Conservation (phyloP, 345 rosid genomes). For the Lumnitzera littorea region DNA sequence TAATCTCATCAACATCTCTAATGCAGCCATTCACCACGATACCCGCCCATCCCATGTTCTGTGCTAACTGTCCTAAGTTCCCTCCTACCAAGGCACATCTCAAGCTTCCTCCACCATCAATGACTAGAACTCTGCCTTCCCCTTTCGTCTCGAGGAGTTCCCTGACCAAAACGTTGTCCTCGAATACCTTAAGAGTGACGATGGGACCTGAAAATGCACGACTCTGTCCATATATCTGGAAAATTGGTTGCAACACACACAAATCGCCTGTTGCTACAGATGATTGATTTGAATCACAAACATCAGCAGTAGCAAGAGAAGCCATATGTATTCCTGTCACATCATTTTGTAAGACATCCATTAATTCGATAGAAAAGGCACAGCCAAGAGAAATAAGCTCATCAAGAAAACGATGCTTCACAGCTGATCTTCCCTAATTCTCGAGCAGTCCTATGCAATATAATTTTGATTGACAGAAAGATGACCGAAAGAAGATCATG, state of each 20-base stretch:
- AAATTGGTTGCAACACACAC: slow-evolving; percentile 58
- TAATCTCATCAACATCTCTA: slow-evolving; percentile 80
- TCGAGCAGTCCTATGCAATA: too few species aligned
- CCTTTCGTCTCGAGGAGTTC: slow-evolving; percentile 68
- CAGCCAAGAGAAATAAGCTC: too few species aligned
- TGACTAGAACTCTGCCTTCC: slow-evolving; percentile 70
- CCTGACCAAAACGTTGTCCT: slow-evolving; percentile 77
- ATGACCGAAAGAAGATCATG: too few species aligned
- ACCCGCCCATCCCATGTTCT: slow-evolving; percentile 82
- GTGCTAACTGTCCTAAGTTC: slow-evolving; percentile 64
- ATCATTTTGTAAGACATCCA: background rate
- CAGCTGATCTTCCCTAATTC: too few species aligned
- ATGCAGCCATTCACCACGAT: slow-evolving; percentile 74
- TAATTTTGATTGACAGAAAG: too few species aligned
- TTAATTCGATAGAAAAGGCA: background rate
- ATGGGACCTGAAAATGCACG: slow-evolving; percentile 64
- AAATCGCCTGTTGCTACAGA: slow-evolving; percentile 55
- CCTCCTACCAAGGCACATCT: slow-evolving; percentile 84
- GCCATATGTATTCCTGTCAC: slow-evolving; percentile 33
- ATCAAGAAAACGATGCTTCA: too few species aligned
- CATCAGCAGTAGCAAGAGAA: slow-evolving; percentile 69
- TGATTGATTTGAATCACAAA: slow-evolving; percentile 64
- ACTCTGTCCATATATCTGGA: slow-evolving; percentile 68
- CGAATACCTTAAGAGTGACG: slow-evolving; percentile 71
- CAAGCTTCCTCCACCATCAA: slow-evolving; percentile 88